These are phyloP conservation scores for Lizonia empirigonia DNA, from an alignment of 2,329 filamentous ascomycete genomes.

Conservation along the genomic window DNA sequence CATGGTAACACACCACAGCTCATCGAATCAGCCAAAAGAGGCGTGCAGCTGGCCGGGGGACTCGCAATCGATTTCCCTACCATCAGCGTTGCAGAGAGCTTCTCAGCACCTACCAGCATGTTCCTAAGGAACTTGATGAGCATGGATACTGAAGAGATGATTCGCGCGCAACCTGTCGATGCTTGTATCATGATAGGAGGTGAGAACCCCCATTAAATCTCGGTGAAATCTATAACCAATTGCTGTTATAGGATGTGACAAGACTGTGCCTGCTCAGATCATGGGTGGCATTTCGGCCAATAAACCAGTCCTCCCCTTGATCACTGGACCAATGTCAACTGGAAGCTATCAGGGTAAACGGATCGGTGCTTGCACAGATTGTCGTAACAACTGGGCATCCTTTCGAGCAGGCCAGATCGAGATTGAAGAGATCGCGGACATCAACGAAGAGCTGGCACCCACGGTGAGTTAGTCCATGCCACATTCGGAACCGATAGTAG, in stretches of 20 bases:
- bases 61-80: slow-evolving; percentile 75
- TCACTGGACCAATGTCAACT: slow-evolving; percentile 78
- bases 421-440: slow-evolving; percentile 71
- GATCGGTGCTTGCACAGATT: slow-evolving; percentile 77
- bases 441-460: slow-evolving; percentile 75
- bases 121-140: slow-evolving; percentile 76
- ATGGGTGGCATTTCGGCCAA: slow-evolving; percentile 79
- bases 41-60: slow-evolving; percentile 69
- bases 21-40: slow-evolving; percentile 71
- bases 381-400: slow-evolving; percentile 73
- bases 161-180: slow-evolving; percentile 72
- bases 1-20: slow-evolving; percentile 75
- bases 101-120: slow-evolving; percentile 75
- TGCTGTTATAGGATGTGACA: slow-evolving; percentile 67
- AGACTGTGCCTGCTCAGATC: slow-evolving; percentile 73
- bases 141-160: slow-evolving; percentile 83
- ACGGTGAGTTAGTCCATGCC: slow-evolving; percentile 56
- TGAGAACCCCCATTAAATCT: slow-evolving; percentile 26
- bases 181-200: slow-evolving; percentile 71
- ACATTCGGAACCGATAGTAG: background rate
- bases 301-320: slow-evolving; percentile 70
- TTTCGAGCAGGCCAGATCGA: slow-evolving; percentile 70
- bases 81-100: slow-evolving; percentile 72
- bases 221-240: background rate
- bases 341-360: slow-evolving; percentile 68